These are phyloP conservation scores for Bryoerythrophyllum caledonicum DNA, from an alignment of 225 moss, liverwort and hornwort genomes.

Conservation along the genomic window DNA sequence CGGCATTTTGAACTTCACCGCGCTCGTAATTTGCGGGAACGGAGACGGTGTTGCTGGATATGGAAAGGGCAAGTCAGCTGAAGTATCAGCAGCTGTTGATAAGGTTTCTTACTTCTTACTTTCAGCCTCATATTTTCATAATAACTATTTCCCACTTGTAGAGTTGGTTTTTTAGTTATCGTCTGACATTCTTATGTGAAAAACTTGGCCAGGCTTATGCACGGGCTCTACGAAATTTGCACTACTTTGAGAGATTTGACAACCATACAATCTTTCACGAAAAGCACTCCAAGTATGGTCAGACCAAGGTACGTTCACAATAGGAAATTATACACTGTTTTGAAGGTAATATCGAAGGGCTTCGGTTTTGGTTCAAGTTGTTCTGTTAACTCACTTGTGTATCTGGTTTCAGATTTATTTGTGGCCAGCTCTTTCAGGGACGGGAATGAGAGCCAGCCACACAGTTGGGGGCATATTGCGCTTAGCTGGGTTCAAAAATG, in stretches of 20 bases:
- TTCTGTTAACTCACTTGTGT: neutral
- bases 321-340: neutral
- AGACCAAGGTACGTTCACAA: slow-evolving; percentile 66
- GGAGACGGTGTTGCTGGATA: slow-evolving; percentile 86
- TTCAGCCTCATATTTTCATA: too few relatives aligned
- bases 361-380: neutral
- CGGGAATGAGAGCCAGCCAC: slow-evolving; percentile 90
- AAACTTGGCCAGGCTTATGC: slow-evolving; percentile 54
- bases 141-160: neutral
- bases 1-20: neutral
- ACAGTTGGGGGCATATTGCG: slow-evolving; percentile 93
- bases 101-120: slow-evolving; percentile 52
- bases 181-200: neutral
- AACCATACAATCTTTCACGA: slow-evolving; percentile 91
- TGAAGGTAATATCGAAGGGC: neutral
- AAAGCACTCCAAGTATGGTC: slow-evolving; percentile 84
- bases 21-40: slow-evolving; percentile 1
- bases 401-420: slow-evolving; percentile 64
- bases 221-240: slow-evolving; percentile 78
- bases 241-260: slow-evolving; percentile 91
- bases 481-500: slow-evolving; percentile 86
- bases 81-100: slow-evolving; percentile 79
- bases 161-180: neutral
- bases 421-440: slow-evolving; percentile 89
- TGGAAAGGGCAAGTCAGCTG: slow-evolving; percentile 93